Evolutionary conservation across 805 yeast genomes (phyloP).

Genomic region (Hagleromyces aurorensis): DNA sequence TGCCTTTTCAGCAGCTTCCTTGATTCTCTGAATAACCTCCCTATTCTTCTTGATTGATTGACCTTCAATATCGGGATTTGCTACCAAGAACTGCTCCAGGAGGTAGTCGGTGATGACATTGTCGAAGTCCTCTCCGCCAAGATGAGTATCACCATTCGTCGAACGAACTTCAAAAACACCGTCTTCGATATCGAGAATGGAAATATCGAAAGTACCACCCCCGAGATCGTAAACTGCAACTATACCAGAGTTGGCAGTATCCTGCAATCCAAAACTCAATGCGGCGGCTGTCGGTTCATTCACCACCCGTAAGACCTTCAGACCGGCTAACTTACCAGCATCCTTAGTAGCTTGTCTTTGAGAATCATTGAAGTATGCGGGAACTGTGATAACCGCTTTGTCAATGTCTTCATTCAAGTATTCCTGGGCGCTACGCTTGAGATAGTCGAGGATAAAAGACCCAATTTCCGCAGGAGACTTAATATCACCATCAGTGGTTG

Average conservation of each 20-base stretch:
- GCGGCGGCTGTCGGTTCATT: conserved; percentile 88
- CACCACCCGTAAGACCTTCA: conserved; percentile 65
- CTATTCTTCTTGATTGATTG: conserved; percentile 37
- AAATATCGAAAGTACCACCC: conserved; percentile 81
- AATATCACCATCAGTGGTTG: conserved; percentile 33
- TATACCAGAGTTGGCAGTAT: conserved; percentile 29
- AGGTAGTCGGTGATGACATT: conserved; percentile 52
- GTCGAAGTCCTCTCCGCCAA: conserved; percentile 85
- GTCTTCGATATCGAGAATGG: conserved; percentile 67
- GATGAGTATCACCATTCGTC: conserved; percentile 77
- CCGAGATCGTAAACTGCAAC: conserved; percentile 64
- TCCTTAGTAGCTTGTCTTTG: conserved; percentile 80
- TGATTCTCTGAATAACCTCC: conserved; percentile 60
- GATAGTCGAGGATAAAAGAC: conserved; percentile 52
- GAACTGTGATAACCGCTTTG: conserved; percentile 78
- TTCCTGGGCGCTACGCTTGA: conserved; percentile 58
- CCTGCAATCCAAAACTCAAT: conserved; percentile 67
- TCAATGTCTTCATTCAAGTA: conserved; percentile 45
- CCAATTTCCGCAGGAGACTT: conserved; percentile 68
- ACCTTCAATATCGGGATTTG: conserved; percentile 37
- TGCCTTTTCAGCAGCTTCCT: conserved; percentile 72
- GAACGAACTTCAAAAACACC: conserved; percentile 78
- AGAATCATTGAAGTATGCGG: conserved; percentile 76
- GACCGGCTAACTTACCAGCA: conserved; percentile 70
- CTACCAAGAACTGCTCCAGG: conserved; percentile 46